Percentiles rank a stretch among this genome's conserved stretches.
phyloP scores from a whole-genome alignment of 129 eudicot species.

The carrot (Daucus carota) region DH1_v3.0 NC_030388.2:28347001-28347500 shows the following conservation, averaged over 20 bases:
- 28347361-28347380: not conserved
- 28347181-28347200: conserved; percentile 20
- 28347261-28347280: conserved; percentile 18
- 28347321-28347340: not conserved
- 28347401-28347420: not conserved
- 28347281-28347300: conserved; percentile 17
- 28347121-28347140: conserved; percentile 4
- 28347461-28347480: not conserved
- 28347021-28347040: conserved; percentile 36
- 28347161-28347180: not conserved
- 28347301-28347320: conserved; percentile 20
- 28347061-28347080: conserved; percentile 6
- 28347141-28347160: conserved; percentile 25
- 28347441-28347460: not conserved
- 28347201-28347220: conserved; percentile 22
- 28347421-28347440: not conserved
- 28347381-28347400: not conserved
- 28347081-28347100: conserved; percentile 21
- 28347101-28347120: conserved; percentile 31
- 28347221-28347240: conserved; percentile 15
- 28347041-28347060: conserved; percentile 56
- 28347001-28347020: conserved; percentile 29
- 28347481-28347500: too few relatives aligned
- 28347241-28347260: conserved; percentile 19
- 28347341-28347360: not conserved